These are phyloP conservation scores for Fusarium beomiforme DNA, from an alignment of 2,329 filamentous ascomycete species.

Conservation along the genomic window DNA sequence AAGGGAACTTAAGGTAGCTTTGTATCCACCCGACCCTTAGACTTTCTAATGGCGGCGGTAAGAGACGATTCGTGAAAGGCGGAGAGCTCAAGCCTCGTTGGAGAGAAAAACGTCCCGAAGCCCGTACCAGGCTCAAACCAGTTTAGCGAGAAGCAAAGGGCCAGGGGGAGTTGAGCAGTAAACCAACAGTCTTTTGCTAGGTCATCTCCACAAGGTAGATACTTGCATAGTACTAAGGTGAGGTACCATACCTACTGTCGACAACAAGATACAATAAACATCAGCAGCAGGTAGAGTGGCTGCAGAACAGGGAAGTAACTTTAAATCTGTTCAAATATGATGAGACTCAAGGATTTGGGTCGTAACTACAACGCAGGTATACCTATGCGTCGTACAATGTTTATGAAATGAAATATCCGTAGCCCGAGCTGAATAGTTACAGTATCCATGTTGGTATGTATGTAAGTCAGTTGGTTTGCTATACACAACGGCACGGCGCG, in stretches of 20 bases:
- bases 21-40: conserved; percentile 35
- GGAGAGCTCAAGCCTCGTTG: conserved; percentile 38
- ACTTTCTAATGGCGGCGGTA: conserved; percentile 47
- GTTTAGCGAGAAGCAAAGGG: conserved; percentile 16
- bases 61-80: conserved; percentile 53
- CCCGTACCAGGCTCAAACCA: conserved; percentile 16
- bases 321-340: background rate
- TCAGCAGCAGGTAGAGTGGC: conserved; percentile 38
- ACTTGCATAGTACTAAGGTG: background rate
- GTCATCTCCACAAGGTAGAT: conserved; percentile 26
- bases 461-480: background rate
- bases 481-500: conserved; percentile 5
- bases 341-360: background rate
- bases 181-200: conserved; percentile 22
- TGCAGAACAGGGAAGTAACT: conserved; percentile 33
- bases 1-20: background rate
- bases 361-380: background rate
- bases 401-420: background rate
- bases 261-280: background rate
- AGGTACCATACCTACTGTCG: background rate
- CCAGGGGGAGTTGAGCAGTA: conserved; percentile 26
- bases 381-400: background rate
- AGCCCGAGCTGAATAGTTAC: background rate
- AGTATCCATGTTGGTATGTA: background rate
- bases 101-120: conserved; percentile 39